Percentiles rank a stretch among this genome's conserved stretches.
These are phyloP conservation scores for Chaetoceros tenuissimus DNA, from an alignment of 108 stramenopile genomes.

Conservation along the genomic window DNA sequence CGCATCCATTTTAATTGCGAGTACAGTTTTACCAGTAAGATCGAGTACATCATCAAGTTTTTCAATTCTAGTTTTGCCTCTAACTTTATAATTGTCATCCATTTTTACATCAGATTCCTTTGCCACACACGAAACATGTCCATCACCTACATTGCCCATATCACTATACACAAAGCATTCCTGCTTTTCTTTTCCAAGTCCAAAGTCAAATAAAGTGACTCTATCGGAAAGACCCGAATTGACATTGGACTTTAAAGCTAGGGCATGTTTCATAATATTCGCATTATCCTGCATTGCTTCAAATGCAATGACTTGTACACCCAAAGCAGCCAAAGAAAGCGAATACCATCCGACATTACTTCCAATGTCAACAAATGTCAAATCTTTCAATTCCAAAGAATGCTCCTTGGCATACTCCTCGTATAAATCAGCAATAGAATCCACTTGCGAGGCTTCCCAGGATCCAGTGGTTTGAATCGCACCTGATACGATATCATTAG, in stretches of 20 bases:
- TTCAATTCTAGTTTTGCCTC: not conserved
- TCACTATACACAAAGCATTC: not conserved
- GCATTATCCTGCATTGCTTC: constrained; percentile 1
- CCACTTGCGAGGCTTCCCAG: not conserved
- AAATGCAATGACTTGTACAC: constrained; percentile 2
- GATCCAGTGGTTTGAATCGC: not conserved
- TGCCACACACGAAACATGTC: not conserved
- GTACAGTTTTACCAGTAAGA: not conserved
- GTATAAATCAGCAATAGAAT: not conserved
- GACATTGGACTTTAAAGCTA: not conserved
- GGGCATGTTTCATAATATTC: not conserved
- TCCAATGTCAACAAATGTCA: constrained; percentile 3
- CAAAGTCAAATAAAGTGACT: not conserved
- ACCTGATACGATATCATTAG: not conserved
- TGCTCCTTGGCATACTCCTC: not conserved
- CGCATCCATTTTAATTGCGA: not conserved
- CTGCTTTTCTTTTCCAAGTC: not conserved
- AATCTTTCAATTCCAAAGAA: not conserved
- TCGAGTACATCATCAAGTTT: not conserved
- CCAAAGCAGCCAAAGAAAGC: not conserved
- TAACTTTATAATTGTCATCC: not conserved
- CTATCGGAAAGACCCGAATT: not conserved
- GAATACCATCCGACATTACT: not conserved
- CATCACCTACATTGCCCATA: not conserved
- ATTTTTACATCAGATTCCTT: not conserved